Evolutionary conservation across 2,329 filamentous ascomycete genomes (phyloP), one percentile per base, ranked within the genome.

Genomic region (Colletotrichum truncatum): DNA sequence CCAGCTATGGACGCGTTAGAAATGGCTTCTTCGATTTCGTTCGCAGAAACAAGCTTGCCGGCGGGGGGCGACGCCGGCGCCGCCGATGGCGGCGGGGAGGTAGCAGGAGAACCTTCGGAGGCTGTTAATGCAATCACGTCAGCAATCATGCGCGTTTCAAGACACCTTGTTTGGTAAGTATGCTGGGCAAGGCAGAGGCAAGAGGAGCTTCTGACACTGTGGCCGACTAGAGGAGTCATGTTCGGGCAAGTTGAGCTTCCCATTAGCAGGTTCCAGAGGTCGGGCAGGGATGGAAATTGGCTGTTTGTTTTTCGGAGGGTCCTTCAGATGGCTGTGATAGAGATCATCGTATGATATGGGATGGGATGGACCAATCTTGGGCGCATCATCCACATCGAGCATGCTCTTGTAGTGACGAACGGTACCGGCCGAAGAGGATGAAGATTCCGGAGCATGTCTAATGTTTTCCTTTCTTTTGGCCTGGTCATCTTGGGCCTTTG

Each of bases 301-400:
- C n/a, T 18, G 30, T 56, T 46, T 30, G 10, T 10, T 30, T 16
- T 23, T 18, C 14, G 18, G 43, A 23, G 16, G 7, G 23, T 26
- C 36, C 23, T 14, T 25, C 11, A 26, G 34, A 11, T 60, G 48
- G 36, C 73, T 71, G 46, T 76, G 68, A 63, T 81, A 81, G 46
- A 86, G 78, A 73, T 85, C 83, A 23, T 82, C 81, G 69, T 81
- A 84, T 10, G 78, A 78, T 67, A 85, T 77, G 32, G 80, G 79
- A 54, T 78, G 78, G 67, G 79, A 74, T 4, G 80, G 76, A 7
- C 75, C 77, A 23, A 86, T 75, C 63, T 69, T 82, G 11, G 84
- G 83, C 2, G 81, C 79, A 26, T 80, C 78, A 45, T 85, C 84
- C 16, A 87, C 76, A 46, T 85, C 81, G 18, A 87, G 77, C 85